Evolutionary conservation across 768 basidiomycete species (phyloP).

Genomic region (Boletus subparvulus): DNA sequence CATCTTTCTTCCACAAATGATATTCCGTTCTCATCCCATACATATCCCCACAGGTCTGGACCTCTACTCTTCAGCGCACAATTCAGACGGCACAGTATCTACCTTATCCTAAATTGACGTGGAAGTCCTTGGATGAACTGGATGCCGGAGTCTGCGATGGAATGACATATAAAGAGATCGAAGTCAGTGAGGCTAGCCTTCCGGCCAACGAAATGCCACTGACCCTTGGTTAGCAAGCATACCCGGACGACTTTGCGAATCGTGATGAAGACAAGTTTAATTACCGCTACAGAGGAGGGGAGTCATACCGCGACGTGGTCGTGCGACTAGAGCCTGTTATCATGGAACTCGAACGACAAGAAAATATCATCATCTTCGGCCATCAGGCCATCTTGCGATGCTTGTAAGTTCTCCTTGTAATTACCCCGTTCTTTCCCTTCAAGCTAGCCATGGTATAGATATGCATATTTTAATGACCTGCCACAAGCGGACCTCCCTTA

Average conservation of each 20-base stretch:
- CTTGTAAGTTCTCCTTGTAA: constrained; percentile 44
- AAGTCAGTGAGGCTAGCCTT: constrained; percentile 48
- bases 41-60: constrained; percentile 77
- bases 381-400: constrained; percentile 92
- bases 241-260: constrained; percentile 97
- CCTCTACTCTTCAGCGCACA: constrained; percentile 92
- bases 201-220: neutral
- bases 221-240: constrained; percentile 60
- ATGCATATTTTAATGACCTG: constrained; percentile 94
- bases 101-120: constrained; percentile 89
- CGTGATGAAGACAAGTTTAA: constrained; percentile 99
- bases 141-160: constrained; percentile 99
- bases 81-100: constrained; percentile 85
- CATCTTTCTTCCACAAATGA: constrained; percentile 5
- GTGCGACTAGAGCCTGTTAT: constrained; percentile 95
- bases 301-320: constrained; percentile 97
- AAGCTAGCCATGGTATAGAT: constrained; percentile 46
- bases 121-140: constrained; percentile 98
- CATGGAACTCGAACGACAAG: constrained; percentile 98
- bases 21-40: neutral
- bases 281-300: constrained; percentile 95
- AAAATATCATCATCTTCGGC: constrained; percentile 94
- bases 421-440: neutral
- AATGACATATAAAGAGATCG: constrained; percentile 99
- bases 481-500: constrained; percentile 94